Conservation (phyloP, 208 protist genomes). For the Wallacemonas sp. region DNA sequence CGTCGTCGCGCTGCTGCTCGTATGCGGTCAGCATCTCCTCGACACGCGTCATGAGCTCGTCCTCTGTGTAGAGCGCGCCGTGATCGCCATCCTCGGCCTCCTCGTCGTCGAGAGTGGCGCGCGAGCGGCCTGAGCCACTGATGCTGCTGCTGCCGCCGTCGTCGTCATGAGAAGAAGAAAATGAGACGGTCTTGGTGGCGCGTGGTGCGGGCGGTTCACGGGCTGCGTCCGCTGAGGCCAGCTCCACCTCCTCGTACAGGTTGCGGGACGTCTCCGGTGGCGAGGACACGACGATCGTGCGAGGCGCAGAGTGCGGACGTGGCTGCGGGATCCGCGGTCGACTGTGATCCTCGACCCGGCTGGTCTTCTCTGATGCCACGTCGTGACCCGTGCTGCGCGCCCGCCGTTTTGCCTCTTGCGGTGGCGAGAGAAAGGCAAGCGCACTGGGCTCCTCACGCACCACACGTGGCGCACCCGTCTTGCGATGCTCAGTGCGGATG, state of each 20-base stretch:
- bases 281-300: neutral
- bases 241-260: conserved; percentile 39
- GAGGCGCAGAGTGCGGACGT: neutral
- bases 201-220: no score
- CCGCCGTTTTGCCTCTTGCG: neutral
- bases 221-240: no score
- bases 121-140: no score
- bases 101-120: no score
- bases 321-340: neutral
- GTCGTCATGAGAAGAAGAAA: neutral
- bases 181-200: conserved; percentile 8
- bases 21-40: conserved; percentile 46
- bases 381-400: neutral
- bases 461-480: neutral
- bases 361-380: no score
- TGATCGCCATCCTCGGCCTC: neutral
- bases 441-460: conserved; percentile 56
- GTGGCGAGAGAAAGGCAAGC: conserved; percentile 65
- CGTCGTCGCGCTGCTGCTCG: conserved; percentile 60
- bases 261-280: conserved; percentile 32
- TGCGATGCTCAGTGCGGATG: no score
- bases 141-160: no score
- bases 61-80: conserved; percentile 36
- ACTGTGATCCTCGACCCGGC: no score
- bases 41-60: conserved; percentile 36